phyloP scores from a whole-genome alignment of 2,329 filamentous ascomycete genomes.

The Xylariales sp. region DNA sequence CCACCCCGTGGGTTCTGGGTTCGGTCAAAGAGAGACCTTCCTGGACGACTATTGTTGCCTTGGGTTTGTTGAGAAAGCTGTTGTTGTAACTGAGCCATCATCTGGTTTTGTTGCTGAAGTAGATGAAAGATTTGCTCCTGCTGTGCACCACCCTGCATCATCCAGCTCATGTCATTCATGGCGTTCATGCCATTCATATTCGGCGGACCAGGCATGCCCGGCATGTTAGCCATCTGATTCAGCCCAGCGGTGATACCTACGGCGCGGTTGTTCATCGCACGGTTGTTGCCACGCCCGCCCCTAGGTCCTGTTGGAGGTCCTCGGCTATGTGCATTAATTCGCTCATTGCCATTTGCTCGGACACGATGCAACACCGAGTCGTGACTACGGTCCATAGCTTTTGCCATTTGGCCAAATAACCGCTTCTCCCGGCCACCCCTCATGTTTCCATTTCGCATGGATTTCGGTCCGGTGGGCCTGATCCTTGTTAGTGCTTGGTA shows the following conservation, averaged over 20 bases:
- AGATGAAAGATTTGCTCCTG: conserved; percentile 80
- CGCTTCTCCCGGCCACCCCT: conserved; percentile 76
- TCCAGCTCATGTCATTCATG: conserved; percentile 60
- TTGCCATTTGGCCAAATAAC: conserved; percentile 86
- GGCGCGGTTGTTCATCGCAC: conserved; percentile 63
- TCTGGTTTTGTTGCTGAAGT: conserved; percentile 86
- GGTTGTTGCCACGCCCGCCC: conserved; percentile 63
- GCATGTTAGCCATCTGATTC: conserved; percentile 55
- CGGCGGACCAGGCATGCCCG: conserved; percentile 52
- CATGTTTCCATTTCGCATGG: conserved; percentile 76
- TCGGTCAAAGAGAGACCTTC: conserved; percentile 79
- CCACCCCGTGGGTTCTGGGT: conserved; percentile 69
- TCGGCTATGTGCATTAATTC: conserved; percentile 82
- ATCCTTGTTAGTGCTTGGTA: conserved; percentile 54
- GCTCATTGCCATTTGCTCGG: conserved; percentile 76
- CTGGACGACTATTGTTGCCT: conserved; percentile 59
- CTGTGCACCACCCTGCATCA: conserved; percentile 67
- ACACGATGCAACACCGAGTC: conserved; percentile 86
- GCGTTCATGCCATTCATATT: conserved; percentile 56
- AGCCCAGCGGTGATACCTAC: conserved; percentile 62
- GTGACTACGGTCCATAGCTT: conserved; percentile 80
- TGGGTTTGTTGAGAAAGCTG: conserved; percentile 67
- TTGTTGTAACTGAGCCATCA: conserved; percentile 82
- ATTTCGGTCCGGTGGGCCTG: conserved; percentile 93
- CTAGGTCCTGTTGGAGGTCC: conserved; percentile 79